Base-by-base conservation (phyloP, 352 stramenopile genomes). In the Globisporangium irregulare region DNA sequence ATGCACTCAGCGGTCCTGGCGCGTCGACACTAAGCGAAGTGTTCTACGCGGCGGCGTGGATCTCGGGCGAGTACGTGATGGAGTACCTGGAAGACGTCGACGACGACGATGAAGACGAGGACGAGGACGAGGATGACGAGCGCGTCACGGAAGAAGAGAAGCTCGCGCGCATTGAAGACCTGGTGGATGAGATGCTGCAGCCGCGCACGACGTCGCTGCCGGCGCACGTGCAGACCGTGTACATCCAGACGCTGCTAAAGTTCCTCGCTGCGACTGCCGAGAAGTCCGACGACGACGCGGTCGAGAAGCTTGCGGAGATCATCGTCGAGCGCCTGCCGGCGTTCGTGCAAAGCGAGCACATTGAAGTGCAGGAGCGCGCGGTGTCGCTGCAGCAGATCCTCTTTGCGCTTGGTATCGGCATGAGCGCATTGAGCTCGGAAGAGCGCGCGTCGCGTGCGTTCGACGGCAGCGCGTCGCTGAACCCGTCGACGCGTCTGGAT, bases 1-100 rank as follows among this genome's bases (percentile, higher is more conserved):
- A 96, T 65, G 82, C 82, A 12, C 64, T 95, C 22, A 93, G 80
- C 58, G 81, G 84, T 1, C 83, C 86, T 6, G 83, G 86, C 29
- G 81, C 84, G 25, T 73, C 88, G 27, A 97, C 95, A 20, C 84
- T 99, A 46, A 88, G 90, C 27, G 89, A 99, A 70, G 94, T 99
- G 36, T 90, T 98, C 54, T 96, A 92, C 65, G 97, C 97, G 3
- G 93, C 97, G 12, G 96, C 96, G 25, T 99, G 96, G 95, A 99
- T 99, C 77, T 93, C 97, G 0, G 98, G 97, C 54, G 98, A 99
- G 80, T 99, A 99, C 46, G 81, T 96, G 25, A 87, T 94, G 62
- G 87, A 98, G 69, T 95, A 92, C 69, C 70, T 94, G 25, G 90
- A 97, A 63, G 87, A 96, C 67, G 74, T 94, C 25, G 75, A 88